Base-by-base conservation (phyloP, 306 rosid genomes). In the Castanea sativa region DNA sequence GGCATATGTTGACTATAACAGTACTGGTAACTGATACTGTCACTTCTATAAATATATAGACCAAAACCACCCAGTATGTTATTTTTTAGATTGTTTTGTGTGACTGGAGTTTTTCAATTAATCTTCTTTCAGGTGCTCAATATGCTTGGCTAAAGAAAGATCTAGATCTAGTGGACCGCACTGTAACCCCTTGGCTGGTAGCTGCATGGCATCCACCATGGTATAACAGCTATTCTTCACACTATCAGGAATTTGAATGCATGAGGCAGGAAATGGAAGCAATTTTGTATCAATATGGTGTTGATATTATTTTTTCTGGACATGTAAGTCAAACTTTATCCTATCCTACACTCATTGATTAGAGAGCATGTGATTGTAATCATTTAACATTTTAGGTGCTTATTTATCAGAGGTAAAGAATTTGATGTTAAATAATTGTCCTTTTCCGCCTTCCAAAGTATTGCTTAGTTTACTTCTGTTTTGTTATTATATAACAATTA, bases 201-300 rank as follows among this genome's bases (percentile, higher is more conserved):
- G 97, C 93, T 61, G 90, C 97, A 76, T 86, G 90, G 97, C 98
- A 93, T 80, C 33, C 98, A 68, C 98, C 98, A 41, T 93, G 97
- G 98, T 93, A 93, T 81, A 91, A 90, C 77, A 91, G 98, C 81
- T 91, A 93, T 79, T 87, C 95, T 79, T 93, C 95, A 21, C 98
- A 93, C 82, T 90, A 93, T 86, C 98, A 92, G 79, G 97, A 94
- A 86, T 93, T 93, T 76, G 97, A 92, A 83, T 91, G 97, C 79
- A 94, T 91, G 98, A 93, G 97, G 81, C 89, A 85, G 85, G 97
- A 92, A 86, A 94, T 94, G 97, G 98, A 94, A 87, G 89, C 82
- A 55, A 90, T 92, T 86, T 90, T 94, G 38, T 92, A 87, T 74
- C 89, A 87, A 76, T 83, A 86, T 69, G 41, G 71, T 38, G 97